Evolutionary conservation across 352 stramenopile genomes (phyloP).

Genomic region (Pythium scleroteichum): DNA sequence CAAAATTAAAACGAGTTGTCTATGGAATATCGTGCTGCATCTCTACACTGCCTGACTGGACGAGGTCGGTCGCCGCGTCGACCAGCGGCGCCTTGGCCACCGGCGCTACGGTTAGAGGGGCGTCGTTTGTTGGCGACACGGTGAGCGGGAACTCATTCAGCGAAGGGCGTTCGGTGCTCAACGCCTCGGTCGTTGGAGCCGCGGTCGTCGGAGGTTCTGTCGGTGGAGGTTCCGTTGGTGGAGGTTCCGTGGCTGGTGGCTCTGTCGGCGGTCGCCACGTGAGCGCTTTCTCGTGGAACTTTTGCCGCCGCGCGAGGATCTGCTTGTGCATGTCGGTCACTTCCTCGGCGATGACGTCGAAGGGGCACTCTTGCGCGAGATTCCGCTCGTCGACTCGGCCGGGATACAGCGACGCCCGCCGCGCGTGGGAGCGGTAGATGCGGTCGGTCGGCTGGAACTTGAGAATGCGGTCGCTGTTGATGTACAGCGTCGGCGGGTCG

Average conservation of each 20-base stretch:
- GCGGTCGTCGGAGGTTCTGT: neutral
- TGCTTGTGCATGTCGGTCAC: slow-evolving; percentile 5
- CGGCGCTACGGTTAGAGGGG: too few relatives aligned
- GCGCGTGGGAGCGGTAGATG: slow-evolving; percentile 11
- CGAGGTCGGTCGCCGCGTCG: too few relatives aligned
- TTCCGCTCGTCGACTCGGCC: slow-evolving; percentile 13
- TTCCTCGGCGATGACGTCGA: slow-evolving; percentile 16
- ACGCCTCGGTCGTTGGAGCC: neutral
- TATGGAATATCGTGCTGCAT: too few relatives aligned
- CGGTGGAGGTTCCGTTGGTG: too few relatives aligned
- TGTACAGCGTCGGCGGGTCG: slow-evolving; percentile 44
- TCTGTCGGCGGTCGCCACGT: slow-evolving; percentile 6
- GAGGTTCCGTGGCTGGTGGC: neutral
- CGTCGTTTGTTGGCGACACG: too few relatives aligned
- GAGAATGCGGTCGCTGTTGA: slow-evolving; percentile 66
- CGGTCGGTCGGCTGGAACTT: slow-evolving; percentile 11
- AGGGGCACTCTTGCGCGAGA: slow-evolving; percentile 23
- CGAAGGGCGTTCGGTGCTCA: too few relatives aligned
- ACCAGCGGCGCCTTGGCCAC: too few relatives aligned
- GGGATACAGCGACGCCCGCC: slow-evolving; percentile 16
- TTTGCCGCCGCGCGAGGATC: slow-evolving; percentile 11
- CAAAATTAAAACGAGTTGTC: too few relatives aligned
- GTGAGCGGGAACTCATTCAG: too few relatives aligned
- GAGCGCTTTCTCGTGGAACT: slow-evolving; percentile 7
- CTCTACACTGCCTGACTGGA: too few relatives aligned